phyloP scores from a whole-genome alignment of 352 stramenopile genomes.

The Phytophthora niederhauseri region DNA sequence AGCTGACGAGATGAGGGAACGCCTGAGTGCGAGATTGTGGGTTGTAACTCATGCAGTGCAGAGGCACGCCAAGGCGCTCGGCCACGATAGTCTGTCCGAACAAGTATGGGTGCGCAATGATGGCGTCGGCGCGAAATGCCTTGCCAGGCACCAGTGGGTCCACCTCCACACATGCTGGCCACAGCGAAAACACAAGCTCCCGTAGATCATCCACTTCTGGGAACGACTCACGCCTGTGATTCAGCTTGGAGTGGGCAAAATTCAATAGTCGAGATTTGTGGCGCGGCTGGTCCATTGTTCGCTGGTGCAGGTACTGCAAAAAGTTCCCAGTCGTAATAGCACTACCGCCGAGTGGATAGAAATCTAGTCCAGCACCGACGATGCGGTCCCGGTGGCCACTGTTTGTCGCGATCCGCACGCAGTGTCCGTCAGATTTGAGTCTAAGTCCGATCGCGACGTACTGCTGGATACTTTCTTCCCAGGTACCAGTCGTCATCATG shows the following conservation, averaged over 20 bases:
- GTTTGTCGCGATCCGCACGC: slow-evolving; percentile 91
- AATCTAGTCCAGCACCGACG: slow-evolving; percentile 59
- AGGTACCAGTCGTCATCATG: slow-evolving; percentile 70
- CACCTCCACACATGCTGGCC: slow-evolving; percentile 55
- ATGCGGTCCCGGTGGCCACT: slow-evolving; percentile 76
- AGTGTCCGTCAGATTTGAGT: slow-evolving; percentile 85
- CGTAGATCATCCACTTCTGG: slow-evolving; percentile 52
- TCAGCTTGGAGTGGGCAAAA: slow-evolving; percentile 36
- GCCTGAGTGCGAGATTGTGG: slow-evolving; percentile 60
- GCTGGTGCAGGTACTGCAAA: slow-evolving; percentile 48
- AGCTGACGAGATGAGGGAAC: slow-evolving; percentile 61
- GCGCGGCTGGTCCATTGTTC: slow-evolving; percentile 38
- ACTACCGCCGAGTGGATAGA: slow-evolving; percentile 68
- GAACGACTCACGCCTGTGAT: slow-evolving; percentile 44
- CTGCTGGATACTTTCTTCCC: slow-evolving; percentile 72
- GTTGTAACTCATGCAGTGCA: slow-evolving; percentile 68
- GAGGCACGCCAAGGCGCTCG: slow-evolving; percentile 71
- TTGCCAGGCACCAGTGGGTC: slow-evolving; percentile 48
- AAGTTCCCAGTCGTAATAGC: slow-evolving; percentile 55
- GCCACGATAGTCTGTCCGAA: slow-evolving; percentile 70
- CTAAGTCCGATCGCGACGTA: slow-evolving; percentile 76
- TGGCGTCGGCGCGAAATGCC: slow-evolving; percentile 71
- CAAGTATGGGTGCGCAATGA: slow-evolving; percentile 68
- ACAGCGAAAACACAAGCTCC: slow-evolving; percentile 64
- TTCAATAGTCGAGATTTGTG: slow-evolving; percentile 46